phyloP scores from a whole-genome alignment of 1,139 yeast species.

The Ogataea hybrid region DNA sequence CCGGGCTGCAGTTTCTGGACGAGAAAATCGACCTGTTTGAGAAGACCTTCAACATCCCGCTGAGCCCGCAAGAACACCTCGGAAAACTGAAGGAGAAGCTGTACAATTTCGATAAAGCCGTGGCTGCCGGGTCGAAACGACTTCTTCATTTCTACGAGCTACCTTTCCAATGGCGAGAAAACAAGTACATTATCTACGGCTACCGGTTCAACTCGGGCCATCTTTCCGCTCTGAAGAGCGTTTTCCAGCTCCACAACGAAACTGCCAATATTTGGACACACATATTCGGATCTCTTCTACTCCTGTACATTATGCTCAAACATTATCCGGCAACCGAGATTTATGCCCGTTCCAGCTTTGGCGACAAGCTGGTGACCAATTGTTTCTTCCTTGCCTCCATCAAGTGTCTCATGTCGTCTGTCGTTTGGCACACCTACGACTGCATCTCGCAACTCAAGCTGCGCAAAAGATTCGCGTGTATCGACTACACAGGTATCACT shows the following conservation, averaged over 20 bases:
- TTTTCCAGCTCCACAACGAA: conserved; percentile 78
- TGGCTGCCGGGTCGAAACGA: conserved; percentile 51
- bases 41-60: conserved; percentile 39
- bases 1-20: conserved; percentile 55
- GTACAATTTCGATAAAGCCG: conserved; percentile 61
- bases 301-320: conserved; percentile 53
- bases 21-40: conserved; percentile 54
- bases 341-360: conserved; percentile 40
- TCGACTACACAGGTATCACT: no score
- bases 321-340: conserved; percentile 61
- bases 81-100: conserved; percentile 39
- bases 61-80: conserved; percentile 42
- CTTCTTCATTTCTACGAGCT: conserved; percentile 81
- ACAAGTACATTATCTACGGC: conserved; percentile 78
- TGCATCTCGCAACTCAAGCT: no score
- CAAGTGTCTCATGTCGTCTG: conserved; percentile 74
- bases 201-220: conserved; percentile 79
- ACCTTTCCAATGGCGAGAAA: conserved; percentile 93
- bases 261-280: conserved; percentile 95
- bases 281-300: conserved; percentile 59
- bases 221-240: conserved; percentile 51
- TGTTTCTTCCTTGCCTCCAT: conserved; percentile 70
- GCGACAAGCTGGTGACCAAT: conserved; percentile 56
- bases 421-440: no score
- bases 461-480: no score